A percentile compares a stretch with the other conserved stretches of the same genome.
These are phyloP conservation scores for Termitomyces eurrhizus DNA, from an alignment of 768 basidiomycete species.

Conservation along the genomic window DNA sequence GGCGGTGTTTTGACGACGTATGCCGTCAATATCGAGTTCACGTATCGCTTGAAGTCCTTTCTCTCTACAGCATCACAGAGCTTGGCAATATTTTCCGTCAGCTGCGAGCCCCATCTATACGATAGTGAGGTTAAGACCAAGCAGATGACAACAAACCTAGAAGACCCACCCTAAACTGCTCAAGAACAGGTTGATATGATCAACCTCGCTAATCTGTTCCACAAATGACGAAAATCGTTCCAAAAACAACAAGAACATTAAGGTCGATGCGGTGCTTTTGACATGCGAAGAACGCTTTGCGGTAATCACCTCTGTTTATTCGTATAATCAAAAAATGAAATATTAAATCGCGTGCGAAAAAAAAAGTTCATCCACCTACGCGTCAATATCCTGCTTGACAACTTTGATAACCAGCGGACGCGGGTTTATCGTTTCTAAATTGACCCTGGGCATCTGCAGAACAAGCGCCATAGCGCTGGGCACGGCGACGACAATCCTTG, in stretches of 20 bases:
- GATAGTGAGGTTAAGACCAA: background rate
- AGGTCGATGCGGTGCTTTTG: conserved; percentile 93
- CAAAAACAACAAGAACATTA: conserved; percentile 80
- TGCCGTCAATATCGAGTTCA: conserved; percentile 89
- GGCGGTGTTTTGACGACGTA: conserved; percentile 90
- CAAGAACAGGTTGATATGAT: conserved; percentile 90
- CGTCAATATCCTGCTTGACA: conserved; percentile 69
- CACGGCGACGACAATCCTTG: conserved; percentile 83
- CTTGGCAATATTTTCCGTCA: conserved; percentile 54
- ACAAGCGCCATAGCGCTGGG: conserved; percentile 87
- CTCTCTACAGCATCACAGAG: conserved; percentile 80
- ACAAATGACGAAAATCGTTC: conserved; percentile 62
- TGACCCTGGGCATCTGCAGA: conserved; percentile 96
- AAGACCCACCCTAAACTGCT: conserved; percentile 67
- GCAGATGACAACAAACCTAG: conserved; percentile 16
- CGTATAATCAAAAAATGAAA: background rate
- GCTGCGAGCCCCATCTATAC: conserved; percentile 58
- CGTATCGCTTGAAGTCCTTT: conserved; percentile 70
- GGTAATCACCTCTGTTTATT: conserved; percentile 59
- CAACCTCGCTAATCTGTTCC: conserved; percentile 84
- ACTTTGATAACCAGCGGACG: conserved; percentile 87
- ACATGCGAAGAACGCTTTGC: conserved; percentile 87
- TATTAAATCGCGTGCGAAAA: too few relatives aligned
- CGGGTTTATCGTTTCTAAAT: conserved; percentile 93
- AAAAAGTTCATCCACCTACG: conserved; percentile 45